Evolutionary conservation across 2,329 filamentous ascomycete genomes (phyloP).

Genomic region (Fusarium mexicanum): DNA sequence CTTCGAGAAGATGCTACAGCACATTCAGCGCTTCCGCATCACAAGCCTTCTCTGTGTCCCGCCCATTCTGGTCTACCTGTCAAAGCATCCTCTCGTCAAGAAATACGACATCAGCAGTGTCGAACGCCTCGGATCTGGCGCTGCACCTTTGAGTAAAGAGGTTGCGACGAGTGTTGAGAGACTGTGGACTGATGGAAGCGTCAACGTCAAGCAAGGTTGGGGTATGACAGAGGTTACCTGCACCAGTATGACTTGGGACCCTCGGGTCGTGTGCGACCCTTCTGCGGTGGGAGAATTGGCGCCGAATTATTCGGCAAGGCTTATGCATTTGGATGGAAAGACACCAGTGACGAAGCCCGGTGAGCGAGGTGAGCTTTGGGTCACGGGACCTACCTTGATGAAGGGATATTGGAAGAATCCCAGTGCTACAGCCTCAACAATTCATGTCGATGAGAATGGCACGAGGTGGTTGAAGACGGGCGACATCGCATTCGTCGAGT

Average conservation of each 20-base stretch:
- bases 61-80: conserved; percentile 76
- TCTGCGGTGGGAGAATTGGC: conserved; percentile 49
- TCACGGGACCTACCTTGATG: conserved; percentile 77
- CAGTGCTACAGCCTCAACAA: conserved; percentile 70
- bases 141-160: conserved; percentile 71
- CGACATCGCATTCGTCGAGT: conserved; percentile 74
- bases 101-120: conserved; percentile 77
- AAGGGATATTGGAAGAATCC: conserved; percentile 80
- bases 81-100: conserved; percentile 72
- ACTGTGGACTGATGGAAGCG: conserved; percentile 52
- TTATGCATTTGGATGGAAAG: conserved; percentile 67
- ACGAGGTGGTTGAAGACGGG: conserved; percentile 78
- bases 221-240: conserved; percentile 89
- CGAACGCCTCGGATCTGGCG: conserved; percentile 67
- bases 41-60: conserved; percentile 74
- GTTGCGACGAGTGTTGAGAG: conserved; percentile 58
- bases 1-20: conserved; percentile 74
- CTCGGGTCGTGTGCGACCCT: conserved; percentile 58
- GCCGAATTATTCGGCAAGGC: conserved; percentile 60
- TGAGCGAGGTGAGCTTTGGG: conserved; percentile 75
- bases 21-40: conserved; percentile 74
- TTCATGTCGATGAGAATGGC: conserved; percentile 56
- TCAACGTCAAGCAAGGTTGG: conserved; percentile 73
- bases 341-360: conserved; percentile 57
- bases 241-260: conserved; percentile 71